Percentiles rank a stretch among this genome's conserved stretches.
phyloP scores from a whole-genome alignment of 228 moss, liverwort and hornwort species.

The Sphagnum magellanicum region DNA sequence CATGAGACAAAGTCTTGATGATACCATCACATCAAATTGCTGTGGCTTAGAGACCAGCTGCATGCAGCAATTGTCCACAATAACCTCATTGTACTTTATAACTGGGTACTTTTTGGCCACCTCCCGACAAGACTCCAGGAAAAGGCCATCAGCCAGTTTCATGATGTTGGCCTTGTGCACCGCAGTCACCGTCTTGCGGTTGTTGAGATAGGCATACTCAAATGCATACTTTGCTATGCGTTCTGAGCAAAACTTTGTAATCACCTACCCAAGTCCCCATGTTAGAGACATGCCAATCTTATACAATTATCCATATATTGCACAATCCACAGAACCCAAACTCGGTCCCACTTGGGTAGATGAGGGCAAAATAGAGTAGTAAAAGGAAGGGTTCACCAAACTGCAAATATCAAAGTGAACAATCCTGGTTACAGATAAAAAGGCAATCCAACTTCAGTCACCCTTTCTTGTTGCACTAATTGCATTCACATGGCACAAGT shows the following conservation, averaged over 20 bases:
- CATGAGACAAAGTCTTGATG: not conserved
- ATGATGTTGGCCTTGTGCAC: conserved; percentile 99
- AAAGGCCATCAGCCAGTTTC: conserved; percentile 99
- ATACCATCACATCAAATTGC: conserved; percentile 99
- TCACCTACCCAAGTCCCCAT: conserved; percentile 63
- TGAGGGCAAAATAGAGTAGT: too few relatives aligned
- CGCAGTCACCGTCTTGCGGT: conserved; percentile 95
- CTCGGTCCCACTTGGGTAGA: too few relatives aligned
- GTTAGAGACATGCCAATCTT: conserved; percentile 13
- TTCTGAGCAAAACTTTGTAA: conserved; percentile 97
- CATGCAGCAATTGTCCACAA: conserved; percentile 99
- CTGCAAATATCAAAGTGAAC: too few relatives aligned
- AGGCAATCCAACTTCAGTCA: too few relatives aligned
- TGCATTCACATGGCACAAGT: too few relatives aligned
- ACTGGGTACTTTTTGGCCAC: conserved; percentile 84
- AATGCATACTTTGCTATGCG: conserved; percentile 98
- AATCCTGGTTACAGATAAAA: too few relatives aligned
- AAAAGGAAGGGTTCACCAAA: too few relatives aligned
- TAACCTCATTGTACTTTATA: conserved; percentile 90
- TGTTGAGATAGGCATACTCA: conserved; percentile 97
- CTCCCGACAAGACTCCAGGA: conserved; percentile 94
- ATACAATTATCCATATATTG: not conserved
- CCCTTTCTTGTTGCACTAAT: too few relatives aligned
- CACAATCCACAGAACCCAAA: too few relatives aligned
- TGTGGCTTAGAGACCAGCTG: conserved; percentile 98